Base-by-base conservation (phyloP, 257 asterid genomes). In the Sherardia arvensis region DNA sequence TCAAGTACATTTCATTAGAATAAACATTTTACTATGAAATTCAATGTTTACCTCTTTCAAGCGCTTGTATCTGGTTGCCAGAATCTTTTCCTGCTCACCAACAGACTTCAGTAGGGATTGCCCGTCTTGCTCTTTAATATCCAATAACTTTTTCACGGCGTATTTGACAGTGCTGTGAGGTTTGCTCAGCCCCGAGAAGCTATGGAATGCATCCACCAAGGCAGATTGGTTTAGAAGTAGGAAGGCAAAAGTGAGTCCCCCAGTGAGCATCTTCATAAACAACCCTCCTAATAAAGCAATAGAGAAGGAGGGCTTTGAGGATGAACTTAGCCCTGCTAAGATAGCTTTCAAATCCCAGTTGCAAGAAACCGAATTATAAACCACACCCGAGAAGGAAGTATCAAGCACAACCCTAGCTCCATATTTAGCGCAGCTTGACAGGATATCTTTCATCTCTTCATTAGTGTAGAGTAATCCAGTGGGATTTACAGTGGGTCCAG, bases 311-410 rank as follows among this genome's bases (percentile, higher is more conserved):
- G 93, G 81, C 69, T 82, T 75, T 30, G 80, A 66, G 43, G 90
- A 64, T 67, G 94, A 73, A 21, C 79, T 74, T 71, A 93, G 76
- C 69, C 77, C 79, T 56, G 81, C 86, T 54, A 85, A 66, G 20
- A 81, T 83, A 48, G 81, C 69, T 73, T 81, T 85, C 82, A 93
- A 64, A 61, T 83, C 84, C 99, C 99, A 93, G 68, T 82, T 83
- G 64, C 71, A 70, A 49, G 73, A 72, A 55, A 82, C 84, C 75
- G 74, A 78, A 73, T 76, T 78, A 61, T 84, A 82, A 66, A 80
- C 86, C 73, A 85, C 78, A n/a, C 96, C 94, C 11, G 99, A 93
- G 72, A 84, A 93, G 61, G 99, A 90, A 67, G 96, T 90, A 62
- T 93, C 99, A 47, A 93, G 36, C 33, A 93, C 79, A 51, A 93